A percentile compares a stretch with the other conserved stretches of the same genome.
These are phyloP conservation scores for Botrytis elliptica DNA, from an alignment of 2,329 filamentous ascomycete species.

Conservation along the genomic window DNA sequence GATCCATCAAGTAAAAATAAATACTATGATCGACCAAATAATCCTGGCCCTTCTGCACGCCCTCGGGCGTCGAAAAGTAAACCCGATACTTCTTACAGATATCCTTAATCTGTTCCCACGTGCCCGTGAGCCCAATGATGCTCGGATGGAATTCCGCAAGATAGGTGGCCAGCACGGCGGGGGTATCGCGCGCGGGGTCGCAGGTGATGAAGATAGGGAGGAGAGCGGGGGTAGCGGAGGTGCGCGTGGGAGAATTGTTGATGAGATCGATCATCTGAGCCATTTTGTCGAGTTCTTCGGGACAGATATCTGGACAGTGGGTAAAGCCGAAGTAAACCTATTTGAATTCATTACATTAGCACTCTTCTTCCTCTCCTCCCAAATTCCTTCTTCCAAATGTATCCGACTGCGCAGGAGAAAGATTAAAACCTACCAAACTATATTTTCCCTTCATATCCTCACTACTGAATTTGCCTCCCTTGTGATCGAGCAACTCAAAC, in stretches of 20 bases:
- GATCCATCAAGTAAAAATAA: slow-evolving; percentile 99
- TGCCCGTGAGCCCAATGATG: slow-evolving; percentile 86
- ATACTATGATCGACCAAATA: slow-evolving; percentile 99
- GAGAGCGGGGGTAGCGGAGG: slow-evolving; percentile 46
- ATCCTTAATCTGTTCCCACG: slow-evolving; percentile 89
- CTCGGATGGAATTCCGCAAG: slow-evolving; percentile 85
- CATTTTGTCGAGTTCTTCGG: slow-evolving; percentile 99
- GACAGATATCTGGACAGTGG: slow-evolving; percentile 97
- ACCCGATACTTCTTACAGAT: slow-evolving; percentile 95
- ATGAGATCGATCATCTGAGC: slow-evolving; percentile 84
- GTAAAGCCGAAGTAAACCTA: slow-evolving; percentile 98
- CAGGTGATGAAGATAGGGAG: slow-evolving; percentile 88
- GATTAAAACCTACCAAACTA: slow-evolving; percentile 59
- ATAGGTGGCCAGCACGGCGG: slow-evolving; percentile 80
- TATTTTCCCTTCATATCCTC: slow-evolving; percentile 85
- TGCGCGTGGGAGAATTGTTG: slow-evolving; percentile 43
- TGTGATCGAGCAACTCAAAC: slow-evolving; percentile 78
- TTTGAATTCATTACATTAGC: neutral
- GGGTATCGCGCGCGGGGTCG: slow-evolving; percentile 88
- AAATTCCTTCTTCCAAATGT: no score
- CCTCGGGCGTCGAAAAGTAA: slow-evolving; percentile 89
- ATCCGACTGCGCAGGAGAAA: neutral
- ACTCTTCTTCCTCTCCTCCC: no score
- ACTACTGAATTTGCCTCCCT: slow-evolving; percentile 75
- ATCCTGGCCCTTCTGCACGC: slow-evolving; percentile 90